Conservation (phyloP, 495 filamentous ascomycete genomes). For the Tuber magnatum region DNA sequence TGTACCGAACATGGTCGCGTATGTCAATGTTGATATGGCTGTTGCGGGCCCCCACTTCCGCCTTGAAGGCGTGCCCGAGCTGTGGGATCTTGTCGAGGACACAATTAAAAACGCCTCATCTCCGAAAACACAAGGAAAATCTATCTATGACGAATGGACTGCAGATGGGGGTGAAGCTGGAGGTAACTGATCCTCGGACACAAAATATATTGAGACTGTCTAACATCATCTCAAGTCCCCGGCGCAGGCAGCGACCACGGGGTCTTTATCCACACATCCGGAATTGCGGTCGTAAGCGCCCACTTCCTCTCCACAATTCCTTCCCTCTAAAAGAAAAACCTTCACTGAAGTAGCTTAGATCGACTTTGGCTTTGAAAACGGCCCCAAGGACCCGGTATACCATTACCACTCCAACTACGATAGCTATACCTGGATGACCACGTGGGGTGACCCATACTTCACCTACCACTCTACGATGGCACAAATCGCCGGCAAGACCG, state of each 20-base stretch:
- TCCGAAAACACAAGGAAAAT: conserved; percentile 55
- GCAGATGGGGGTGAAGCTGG: conserved; percentile 42
- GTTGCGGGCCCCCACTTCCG: conserved; percentile 45
- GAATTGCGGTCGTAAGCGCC: conserved; percentile 52
- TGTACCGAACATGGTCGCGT: conserved; percentile 60
- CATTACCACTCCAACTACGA: conserved; percentile 78
- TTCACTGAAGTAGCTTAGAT: conserved; percentile 16
- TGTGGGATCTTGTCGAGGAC: conserved; percentile 68
- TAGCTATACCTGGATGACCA: conserved; percentile 68
- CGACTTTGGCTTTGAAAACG: conserved; percentile 53
- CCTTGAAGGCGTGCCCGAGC: conserved; percentile 53
- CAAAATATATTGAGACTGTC: neutral
- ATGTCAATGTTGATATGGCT: conserved; percentile 65
- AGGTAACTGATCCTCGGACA: neutral
- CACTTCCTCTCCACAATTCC: neutral
- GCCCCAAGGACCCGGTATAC: conserved; percentile 52
- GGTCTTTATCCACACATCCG: conserved; percentile 58
- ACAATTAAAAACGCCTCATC: conserved; percentile 64
- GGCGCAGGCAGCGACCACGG: conserved; percentile 69
- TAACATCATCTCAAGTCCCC: conserved; percentile 16
- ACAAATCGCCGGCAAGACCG: conserved; percentile 50
- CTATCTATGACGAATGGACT: conserved; percentile 43
- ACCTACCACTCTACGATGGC: conserved; percentile 56
- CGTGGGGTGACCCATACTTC: conserved; percentile 57
- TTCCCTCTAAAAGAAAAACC: neutral